phyloP scores from a whole-genome alignment of 192 early-diverging fungal genomes.

The Gaertneriomyces sp. region DNA sequence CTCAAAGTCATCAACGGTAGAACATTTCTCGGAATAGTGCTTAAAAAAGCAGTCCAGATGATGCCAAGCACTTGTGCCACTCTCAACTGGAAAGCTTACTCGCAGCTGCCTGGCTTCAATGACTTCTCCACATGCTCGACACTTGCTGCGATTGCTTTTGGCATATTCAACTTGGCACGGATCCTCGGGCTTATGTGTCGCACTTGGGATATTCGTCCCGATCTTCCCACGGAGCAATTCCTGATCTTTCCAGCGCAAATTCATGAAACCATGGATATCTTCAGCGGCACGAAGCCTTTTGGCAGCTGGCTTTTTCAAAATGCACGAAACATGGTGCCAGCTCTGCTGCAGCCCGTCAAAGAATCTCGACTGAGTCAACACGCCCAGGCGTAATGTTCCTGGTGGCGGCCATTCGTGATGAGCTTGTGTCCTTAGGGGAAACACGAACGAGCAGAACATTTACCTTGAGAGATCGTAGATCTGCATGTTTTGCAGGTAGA shows the following conservation, averaged over 20 bases:
- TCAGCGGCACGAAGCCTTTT: not conserved
- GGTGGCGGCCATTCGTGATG: not conserved
- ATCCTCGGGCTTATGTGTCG: not conserved
- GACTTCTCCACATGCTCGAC: constrained; percentile 9
- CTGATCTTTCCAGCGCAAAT: constrained; percentile 10
- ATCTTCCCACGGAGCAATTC: constrained; percentile 6
- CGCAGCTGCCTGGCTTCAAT: constrained; percentile 4
- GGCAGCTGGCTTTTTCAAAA: constrained; percentile 6
- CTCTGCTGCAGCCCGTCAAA: constrained; percentile 18
- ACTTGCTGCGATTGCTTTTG: constrained; percentile 13
- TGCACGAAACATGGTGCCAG: constrained; percentile 15
- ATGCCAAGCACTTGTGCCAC: not conserved
- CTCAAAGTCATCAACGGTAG: not conserved
- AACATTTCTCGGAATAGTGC: no score
- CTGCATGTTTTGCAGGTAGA: constrained; percentile 21
- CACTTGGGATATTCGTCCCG: not conserved
- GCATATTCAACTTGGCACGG: constrained; percentile 13
- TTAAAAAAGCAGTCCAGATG: not conserved
- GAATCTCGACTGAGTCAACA: not conserved
- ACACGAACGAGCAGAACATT: not conserved
- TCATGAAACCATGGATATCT: constrained; percentile 3
- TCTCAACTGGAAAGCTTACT: constrained; percentile 6
- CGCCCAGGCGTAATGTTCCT: constrained; percentile 3
- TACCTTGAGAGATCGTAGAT: constrained; percentile 3
- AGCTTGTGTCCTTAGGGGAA: not conserved